phyloP scores from a whole-genome alignment of 2,329 filamentous ascomycete genomes.

The Phialocephala subalpina region DNA sequence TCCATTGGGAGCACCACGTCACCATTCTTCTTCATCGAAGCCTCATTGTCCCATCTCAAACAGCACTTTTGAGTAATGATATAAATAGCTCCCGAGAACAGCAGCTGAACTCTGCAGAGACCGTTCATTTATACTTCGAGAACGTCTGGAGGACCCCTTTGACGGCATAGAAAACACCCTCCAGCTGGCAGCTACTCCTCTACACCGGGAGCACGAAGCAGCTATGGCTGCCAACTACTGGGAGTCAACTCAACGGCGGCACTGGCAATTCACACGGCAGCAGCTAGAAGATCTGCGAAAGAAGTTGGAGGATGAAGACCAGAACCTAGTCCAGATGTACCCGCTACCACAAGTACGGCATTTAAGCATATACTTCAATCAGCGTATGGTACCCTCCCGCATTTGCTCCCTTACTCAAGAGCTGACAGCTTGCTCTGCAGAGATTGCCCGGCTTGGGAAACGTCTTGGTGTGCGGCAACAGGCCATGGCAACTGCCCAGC shows the following conservation, averaged over 20 bases:
- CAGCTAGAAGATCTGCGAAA: slow-evolving; percentile 79
- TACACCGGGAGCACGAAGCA: background rate
- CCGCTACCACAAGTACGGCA: slow-evolving; percentile 83
- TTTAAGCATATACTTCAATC: slow-evolving; percentile 90
- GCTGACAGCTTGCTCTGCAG: slow-evolving; percentile 52
- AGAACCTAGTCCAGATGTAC: slow-evolving; percentile 77
- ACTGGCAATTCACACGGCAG: slow-evolving; percentile 90
- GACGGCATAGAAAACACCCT: background rate
- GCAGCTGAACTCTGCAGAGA: background rate
- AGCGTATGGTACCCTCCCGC: slow-evolving; percentile 65
- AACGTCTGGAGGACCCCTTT: background rate
- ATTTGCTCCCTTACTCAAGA: background rate
- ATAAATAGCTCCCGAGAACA: background rate
- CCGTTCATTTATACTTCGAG: background rate
- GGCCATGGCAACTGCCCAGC: slow-evolving; percentile 89
- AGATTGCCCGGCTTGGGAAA: slow-evolving; percentile 84
- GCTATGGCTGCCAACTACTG: slow-evolving; percentile 77
- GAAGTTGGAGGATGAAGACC: slow-evolving; percentile 79
- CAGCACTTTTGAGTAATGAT: background rate
- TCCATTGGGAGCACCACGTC: background rate
- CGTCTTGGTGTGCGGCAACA: slow-evolving; percentile 88
- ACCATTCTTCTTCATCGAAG: background rate
- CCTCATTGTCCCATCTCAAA: background rate
- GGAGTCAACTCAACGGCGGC: slow-evolving; percentile 88
- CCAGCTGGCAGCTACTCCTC: background rate